phyloP scores from a whole-genome alignment of 768 basidiomycete species.

The Termitomyces sp. region DNA sequence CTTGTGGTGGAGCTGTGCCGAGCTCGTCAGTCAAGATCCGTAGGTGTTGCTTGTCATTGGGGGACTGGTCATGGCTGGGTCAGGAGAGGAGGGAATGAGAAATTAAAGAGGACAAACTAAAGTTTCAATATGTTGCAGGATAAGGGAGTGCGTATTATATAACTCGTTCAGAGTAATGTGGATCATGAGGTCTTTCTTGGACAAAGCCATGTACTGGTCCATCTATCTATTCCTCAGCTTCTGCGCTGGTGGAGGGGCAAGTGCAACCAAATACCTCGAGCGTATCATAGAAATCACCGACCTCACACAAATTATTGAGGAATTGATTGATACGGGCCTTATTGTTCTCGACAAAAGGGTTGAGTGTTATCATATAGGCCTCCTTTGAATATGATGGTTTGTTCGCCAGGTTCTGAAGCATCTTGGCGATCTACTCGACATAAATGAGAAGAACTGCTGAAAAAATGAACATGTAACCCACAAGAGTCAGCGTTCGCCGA shows the following conservation, averaged over 20 bases:
- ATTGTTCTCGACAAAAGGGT: constrained; percentile 98
- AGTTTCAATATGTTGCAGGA: constrained; percentile 91
- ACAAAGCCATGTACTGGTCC: constrained; percentile 99
- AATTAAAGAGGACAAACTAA: constrained; percentile 50
- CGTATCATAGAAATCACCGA: constrained; percentile 98
- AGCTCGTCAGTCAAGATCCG: constrained; percentile 96
- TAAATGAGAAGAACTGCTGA: constrained; percentile 1
- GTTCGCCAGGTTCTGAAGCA: constrained; percentile 98
- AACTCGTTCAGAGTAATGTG: constrained; percentile 98
- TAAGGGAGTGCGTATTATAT: constrained; percentile 96
- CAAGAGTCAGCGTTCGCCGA: constrained; percentile 87
- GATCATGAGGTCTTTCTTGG: constrained; percentile 98
- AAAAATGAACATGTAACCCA: constrained; percentile 19
- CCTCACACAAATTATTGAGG: constrained; percentile 94
- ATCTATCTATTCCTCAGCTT: constrained; percentile 48
- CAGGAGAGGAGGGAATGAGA: background rate
- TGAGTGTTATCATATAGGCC: constrained; percentile 96
- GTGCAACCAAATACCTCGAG: constrained; percentile 63
- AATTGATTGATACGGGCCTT: constrained; percentile 97
- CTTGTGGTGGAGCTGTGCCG: constrained; percentile 88
- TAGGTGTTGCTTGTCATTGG: constrained; percentile 95
- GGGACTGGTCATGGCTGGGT: constrained; percentile 51
- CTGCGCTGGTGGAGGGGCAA: background rate
- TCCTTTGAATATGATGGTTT: constrained; percentile 98
- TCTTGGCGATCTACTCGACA: constrained; percentile 84